Evolutionary conservation across 306 rosid species (phyloP).

Genomic region (Cicer pinnatifidum): DNA sequence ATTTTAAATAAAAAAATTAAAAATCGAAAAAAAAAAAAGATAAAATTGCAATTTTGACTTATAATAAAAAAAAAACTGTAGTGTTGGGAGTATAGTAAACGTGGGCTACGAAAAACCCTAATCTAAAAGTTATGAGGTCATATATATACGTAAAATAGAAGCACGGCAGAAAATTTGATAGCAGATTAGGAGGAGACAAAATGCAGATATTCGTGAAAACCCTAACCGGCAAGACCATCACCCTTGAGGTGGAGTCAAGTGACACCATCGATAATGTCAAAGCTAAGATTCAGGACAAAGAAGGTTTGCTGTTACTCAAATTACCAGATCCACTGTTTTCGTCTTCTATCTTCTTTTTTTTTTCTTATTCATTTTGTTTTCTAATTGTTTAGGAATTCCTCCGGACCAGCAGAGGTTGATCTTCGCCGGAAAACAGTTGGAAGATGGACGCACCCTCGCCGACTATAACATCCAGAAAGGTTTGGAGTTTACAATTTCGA

Average conservation of each 20-base stretch:
- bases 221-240: constrained; percentile 96
- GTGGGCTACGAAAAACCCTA: constrained; percentile 48
- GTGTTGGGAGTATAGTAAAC: too few relatives aligned
- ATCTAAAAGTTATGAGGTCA: background rate
- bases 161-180: constrained; percentile 7
- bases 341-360: background rate
- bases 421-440: constrained; percentile 97
- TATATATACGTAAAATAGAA: background rate
- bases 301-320: constrained; percentile 51
- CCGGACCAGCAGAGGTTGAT: constrained; percentile 98
- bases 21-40: too few relatives aligned
- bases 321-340: background rate
- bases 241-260: constrained; percentile 98
- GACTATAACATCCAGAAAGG: constrained; percentile 98
- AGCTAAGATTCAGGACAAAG: constrained; percentile 95
- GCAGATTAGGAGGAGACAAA: background rate
- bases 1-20: too few relatives aligned
- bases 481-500: constrained; percentile 35
- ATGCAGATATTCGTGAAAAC: constrained; percentile 99
- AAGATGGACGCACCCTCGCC: constrained; percentile 97
- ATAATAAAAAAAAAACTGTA: too few relatives aligned
- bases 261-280: constrained; percentile 95
- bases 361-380: background rate
- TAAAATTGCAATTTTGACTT: too few relatives aligned
- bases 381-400: constrained; percentile 64